Evolutionary conservation across 2,329 filamentous ascomycete species (phyloP).

Genomic region (Aspergillus tamarii): DNA sequence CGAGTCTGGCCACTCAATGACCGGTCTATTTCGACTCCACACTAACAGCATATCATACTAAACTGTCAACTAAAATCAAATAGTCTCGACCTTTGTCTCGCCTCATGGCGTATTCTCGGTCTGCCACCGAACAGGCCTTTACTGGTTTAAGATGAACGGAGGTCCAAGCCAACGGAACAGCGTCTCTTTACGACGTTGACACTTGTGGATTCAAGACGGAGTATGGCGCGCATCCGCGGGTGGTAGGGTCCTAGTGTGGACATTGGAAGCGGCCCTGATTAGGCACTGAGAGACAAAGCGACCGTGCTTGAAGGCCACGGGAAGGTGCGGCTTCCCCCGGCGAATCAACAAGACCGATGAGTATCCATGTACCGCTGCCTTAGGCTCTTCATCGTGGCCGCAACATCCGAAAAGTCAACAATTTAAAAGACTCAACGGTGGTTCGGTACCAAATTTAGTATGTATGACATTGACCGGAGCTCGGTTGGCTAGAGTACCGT

Average conservation of each 20-base stretch:
- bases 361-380: neutral
- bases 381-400: neutral
- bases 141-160: conserved; percentile 2
- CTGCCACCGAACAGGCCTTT: conserved; percentile 3
- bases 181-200: conserved; percentile 10
- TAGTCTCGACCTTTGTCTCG: conserved; percentile 20
- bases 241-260: conserved; percentile 17
- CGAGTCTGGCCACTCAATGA: neutral
- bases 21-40: conserved; percentile 9
- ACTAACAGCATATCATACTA: conserved; percentile 4
- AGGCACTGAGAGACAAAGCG: conserved; percentile 1
- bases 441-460: conserved; percentile 2
- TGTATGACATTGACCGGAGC: neutral
- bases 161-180: conserved; percentile 10
- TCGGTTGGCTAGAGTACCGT: neutral
- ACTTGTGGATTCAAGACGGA: conserved; percentile 20
- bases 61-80: conserved; percentile 12
- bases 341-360: conserved; percentile 15
- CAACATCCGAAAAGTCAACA: neutral
- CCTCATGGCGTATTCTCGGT: conserved; percentile 9
- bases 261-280: neutral
- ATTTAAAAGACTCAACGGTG: neutral
- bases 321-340: conserved; percentile 9
- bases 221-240: conserved; percentile 30
- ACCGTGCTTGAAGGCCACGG: conserved; percentile 15